Evolutionary conservation across 2,329 filamentous ascomycete species (phyloP).

Genomic region (Xenosphaeropsis pyriputrescens): DNA sequence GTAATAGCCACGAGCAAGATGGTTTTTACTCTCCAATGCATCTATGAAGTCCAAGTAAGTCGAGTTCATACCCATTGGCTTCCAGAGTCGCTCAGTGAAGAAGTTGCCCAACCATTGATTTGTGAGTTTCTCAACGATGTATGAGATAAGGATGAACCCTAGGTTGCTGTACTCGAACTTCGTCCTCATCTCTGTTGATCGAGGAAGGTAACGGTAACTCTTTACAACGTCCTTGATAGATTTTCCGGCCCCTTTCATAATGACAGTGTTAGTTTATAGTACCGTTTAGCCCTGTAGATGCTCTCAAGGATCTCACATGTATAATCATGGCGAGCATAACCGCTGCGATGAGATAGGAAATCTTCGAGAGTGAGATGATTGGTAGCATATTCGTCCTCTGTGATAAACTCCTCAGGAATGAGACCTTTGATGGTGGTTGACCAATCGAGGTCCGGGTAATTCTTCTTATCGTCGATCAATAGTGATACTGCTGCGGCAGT

Average conservation of each 20-base stretch:
- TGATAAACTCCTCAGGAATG: conserved; percentile 35
- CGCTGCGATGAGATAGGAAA: conserved; percentile 34
- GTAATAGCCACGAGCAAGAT: conserved; percentile 26
- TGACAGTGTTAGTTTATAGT: too few relatives aligned
- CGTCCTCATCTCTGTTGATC: conserved; percentile 27
- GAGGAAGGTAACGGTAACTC: conserved; percentile 28
- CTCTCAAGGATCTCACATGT: conserved; percentile 10
- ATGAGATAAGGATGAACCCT: conserved; percentile 29
- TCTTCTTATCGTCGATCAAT: conserved; percentile 28
- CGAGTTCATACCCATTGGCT: conserved; percentile 29
- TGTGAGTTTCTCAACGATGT: conserved; percentile 28
- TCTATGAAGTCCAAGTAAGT: conserved; percentile 17
- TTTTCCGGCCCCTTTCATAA: too few relatives aligned
- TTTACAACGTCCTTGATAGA: conserved; percentile 21
- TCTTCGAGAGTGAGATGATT: conserved; percentile 37
- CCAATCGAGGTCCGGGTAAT: conserved; percentile 26
- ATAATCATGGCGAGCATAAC: conserved; percentile 27
- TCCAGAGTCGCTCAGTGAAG: conserved; percentile 25
- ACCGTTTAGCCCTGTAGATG: too few relatives aligned
- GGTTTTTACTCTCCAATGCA: conserved; percentile 8
- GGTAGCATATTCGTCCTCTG: conserved; percentile 29
- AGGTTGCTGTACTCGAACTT: conserved; percentile 33
- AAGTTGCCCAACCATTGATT: conserved; percentile 23
- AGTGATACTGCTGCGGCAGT: conserved; percentile 33
- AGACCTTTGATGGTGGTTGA: conserved; percentile 29